Percentiles rank a stretch among this genome's conserved stretches.
Evolutionary conservation across 2,329 filamentous ascomycete species (phyloP).

Genomic region (Mycogone perniciosa): DNA sequence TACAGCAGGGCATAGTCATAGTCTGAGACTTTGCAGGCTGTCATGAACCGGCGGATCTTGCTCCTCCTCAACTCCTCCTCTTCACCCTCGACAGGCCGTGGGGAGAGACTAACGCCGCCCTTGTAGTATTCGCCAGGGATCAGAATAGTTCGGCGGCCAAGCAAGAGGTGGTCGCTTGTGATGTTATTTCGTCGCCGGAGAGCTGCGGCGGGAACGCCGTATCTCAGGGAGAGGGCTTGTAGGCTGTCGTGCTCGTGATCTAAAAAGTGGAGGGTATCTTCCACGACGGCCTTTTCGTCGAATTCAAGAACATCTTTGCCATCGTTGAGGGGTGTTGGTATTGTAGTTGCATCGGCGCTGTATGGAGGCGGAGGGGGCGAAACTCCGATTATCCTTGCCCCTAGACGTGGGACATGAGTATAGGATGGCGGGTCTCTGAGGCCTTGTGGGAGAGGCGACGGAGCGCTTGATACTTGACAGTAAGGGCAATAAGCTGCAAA

Average conservation of each 20-base stretch:
- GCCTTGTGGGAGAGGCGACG: conserved; percentile 53
- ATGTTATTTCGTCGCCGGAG: conserved; percentile 64
- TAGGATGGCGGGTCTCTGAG: conserved; percentile 65
- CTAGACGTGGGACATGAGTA: conserved; percentile 30
- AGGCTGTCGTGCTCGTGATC: conserved; percentile 63
- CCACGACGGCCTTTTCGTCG: conserved; percentile 33
- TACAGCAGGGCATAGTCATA: conserved; percentile 72
- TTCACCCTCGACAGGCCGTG: conserved; percentile 65
- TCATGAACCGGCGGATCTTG: conserved; percentile 71
- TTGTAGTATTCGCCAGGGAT: conserved; percentile 67
- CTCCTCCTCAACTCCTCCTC: conserved; percentile 66
- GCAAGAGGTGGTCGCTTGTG: conserved; percentile 63
- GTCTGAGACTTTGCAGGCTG: conserved; percentile 68
- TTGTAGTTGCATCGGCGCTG: conserved; percentile 11
- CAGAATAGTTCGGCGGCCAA: conserved; percentile 60
- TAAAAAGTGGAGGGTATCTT: conserved; percentile 70
- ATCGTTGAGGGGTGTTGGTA: conserved; percentile 9
- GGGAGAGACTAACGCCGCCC: conserved; percentile 60
- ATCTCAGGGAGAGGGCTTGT: conserved; percentile 61
- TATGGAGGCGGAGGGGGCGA: conserved; percentile 36
- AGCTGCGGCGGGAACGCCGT: conserved; percentile 57
- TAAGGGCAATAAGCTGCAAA: conserved; percentile 66
- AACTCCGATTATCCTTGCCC: conserved; percentile 17
- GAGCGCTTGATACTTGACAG: conserved; percentile 63
- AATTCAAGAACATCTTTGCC: conserved; percentile 21